Conservation (phyloP, 1,284 basidiomycete genomes). For the Ganoderma lucidum region DNA sequence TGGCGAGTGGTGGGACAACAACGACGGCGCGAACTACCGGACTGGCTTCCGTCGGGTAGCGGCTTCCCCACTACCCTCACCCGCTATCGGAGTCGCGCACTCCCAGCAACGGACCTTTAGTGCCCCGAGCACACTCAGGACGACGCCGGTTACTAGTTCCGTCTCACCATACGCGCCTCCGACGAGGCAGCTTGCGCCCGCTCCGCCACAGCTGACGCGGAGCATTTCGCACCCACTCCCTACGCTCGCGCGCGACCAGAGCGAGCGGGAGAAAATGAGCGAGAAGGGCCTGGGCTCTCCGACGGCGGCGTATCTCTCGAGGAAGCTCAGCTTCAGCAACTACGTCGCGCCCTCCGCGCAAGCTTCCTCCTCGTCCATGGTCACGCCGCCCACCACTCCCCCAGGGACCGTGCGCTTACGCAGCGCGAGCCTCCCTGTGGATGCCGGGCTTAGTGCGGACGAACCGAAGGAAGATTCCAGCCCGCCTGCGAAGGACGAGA, state of each 20-base stretch:
- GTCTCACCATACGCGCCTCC: constrained; percentile 25
- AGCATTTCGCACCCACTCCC: constrained; percentile 38
- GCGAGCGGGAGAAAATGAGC: constrained; percentile 25
- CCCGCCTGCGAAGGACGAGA: constrained; percentile 17
- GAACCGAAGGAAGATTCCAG: constrained; percentile 23
- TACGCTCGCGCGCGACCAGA: constrained; percentile 22
- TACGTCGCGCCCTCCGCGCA: constrained; percentile 45
- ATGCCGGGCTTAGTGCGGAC: constrained; percentile 28
- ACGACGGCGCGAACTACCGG: constrained; percentile 80
- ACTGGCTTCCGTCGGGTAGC: constrained; percentile 59
- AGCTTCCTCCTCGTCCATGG: constrained; percentile 23
- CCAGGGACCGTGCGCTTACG: constrained; percentile 32
- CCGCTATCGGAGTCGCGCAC: constrained; percentile 30
- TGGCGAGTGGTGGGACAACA: constrained; percentile 91
- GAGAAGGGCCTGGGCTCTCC: constrained; percentile 27
- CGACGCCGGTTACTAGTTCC: constrained; percentile 43
- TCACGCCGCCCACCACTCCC: constrained; percentile 42
- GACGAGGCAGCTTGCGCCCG: constrained; percentile 28
- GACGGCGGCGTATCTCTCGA: constrained; percentile 38
- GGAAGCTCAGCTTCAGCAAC: constrained; percentile 57
- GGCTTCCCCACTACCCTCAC: constrained; percentile 27
- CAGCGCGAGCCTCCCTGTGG: constrained; percentile 31
- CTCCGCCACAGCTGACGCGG: constrained; percentile 32
- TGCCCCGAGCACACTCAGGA: constrained; percentile 44
- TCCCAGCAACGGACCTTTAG: constrained; percentile 47